Evolutionary conservation across 2,329 filamentous ascomycete genomes (phyloP), one percentile per base, ranked within the genome.

Genomic region (Aspergillus novofumigatus): DNA sequence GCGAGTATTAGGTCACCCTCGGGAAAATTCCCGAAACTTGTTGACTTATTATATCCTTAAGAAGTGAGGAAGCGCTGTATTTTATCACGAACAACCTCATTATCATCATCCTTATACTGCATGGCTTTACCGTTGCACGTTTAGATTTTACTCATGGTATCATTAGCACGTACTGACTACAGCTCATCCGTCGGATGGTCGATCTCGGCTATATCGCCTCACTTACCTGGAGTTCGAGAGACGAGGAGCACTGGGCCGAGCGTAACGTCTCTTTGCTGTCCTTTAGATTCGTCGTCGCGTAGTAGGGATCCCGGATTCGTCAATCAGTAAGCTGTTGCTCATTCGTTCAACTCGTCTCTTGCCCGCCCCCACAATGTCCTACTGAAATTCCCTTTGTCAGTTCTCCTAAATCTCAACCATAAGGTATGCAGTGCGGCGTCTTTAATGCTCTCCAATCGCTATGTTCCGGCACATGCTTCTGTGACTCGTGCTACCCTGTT

Each of bases 41-140:
- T 57, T 75, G 26, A 70, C 70, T 6, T 75, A 75, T 59, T 75
- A 72, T 61, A 71, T 74, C 44, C 50, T 52, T 7, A 63, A 49
- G 55, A 42, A 54, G 44, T 51, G 47, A 48, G 41, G 42, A 23
- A 25, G 29, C 44, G 35, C 32, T 58, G 32, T 52, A 48, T 53
- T 54, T 38, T 50, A 48, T 44, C 51, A 21, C 14, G 5, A 17
- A 17, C 11, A 32, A 32, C 32, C 2, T 38, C 32, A 38, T 6
- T 32, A 32, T 17, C 32, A 32, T 32, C 11, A 38, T 38, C 14
- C 5, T 38, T 38, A 38, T 7, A 38, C 32, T 38, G 14, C 4
- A 38, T 38, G 32, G 32, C 32, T 38, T 38, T 17, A 38, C 14
- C 32, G 14, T 38, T 38, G 32, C 32, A n/a, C 32, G 32, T 38